Conservation (phyloP, 805 yeast species). For the Schizosaccharomyces cryophilus region DNA sequence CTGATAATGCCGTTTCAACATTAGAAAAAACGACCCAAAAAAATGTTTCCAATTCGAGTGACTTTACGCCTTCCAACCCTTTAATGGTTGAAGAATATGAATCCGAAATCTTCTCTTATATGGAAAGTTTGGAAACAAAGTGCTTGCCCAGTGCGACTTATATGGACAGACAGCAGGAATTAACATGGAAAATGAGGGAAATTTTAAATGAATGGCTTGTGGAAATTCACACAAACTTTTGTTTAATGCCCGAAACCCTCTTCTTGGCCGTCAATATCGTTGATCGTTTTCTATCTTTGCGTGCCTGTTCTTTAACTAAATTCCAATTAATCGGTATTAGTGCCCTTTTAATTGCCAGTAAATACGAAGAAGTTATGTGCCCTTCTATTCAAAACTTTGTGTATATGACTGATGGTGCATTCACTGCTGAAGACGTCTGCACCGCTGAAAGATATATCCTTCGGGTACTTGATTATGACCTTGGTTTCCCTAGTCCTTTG, state of each 20-base stretch:
- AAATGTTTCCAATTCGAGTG: background rate
- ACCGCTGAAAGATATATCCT: conserved; percentile 83
- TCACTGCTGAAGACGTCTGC: conserved; percentile 53
- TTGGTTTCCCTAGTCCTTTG: conserved; percentile 98
- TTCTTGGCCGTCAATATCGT: conserved; percentile 69
- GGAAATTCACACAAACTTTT: conserved; percentile 76
- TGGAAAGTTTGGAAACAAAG: conserved; percentile 45
- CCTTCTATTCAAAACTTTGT: conserved; percentile 81
- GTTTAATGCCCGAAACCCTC: conserved; percentile 73
- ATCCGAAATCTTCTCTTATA: conserved; percentile 55
- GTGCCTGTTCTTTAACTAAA: conserved; percentile 53
- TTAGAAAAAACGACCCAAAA: background rate
- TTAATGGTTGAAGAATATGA: conserved; percentile 79
- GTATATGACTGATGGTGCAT: conserved; percentile 77
- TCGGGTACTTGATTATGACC: conserved; percentile 68
- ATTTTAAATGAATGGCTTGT: conserved; percentile 84
- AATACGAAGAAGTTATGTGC: conserved; percentile 87
- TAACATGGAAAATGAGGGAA: conserved; percentile 77
- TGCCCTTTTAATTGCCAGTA: conserved; percentile 81
- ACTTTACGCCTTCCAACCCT: conserved; percentile 11
- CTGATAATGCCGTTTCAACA: background rate
- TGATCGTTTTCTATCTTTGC: conserved; percentile 62
- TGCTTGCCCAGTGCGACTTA: conserved; percentile 57
- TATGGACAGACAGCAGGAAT: conserved; percentile 62
- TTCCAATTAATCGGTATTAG: conserved; percentile 90